Conservation (phyloP, 2,329 filamentous ascomycete genomes). For the Ascochyta rabiei region DNA sequence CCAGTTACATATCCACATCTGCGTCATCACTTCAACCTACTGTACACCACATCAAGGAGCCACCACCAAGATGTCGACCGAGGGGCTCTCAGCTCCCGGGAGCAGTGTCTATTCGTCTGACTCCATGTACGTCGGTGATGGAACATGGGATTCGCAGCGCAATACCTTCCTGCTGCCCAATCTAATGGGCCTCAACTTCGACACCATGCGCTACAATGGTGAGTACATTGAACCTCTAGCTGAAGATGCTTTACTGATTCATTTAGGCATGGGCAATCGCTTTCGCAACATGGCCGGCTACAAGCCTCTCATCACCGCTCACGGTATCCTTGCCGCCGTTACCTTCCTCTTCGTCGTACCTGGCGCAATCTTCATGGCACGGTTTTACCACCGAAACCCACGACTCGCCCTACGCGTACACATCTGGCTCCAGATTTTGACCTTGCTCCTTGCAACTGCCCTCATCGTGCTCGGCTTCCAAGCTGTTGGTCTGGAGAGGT, state of each 20-base stretch:
- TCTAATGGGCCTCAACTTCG: slow-evolving; percentile 75
- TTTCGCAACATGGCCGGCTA: slow-evolving; percentile 74
- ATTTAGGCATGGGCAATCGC: slow-evolving; percentile 81
- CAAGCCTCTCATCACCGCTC: slow-evolving; percentile 70
- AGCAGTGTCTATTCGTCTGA: slow-evolving; percentile 74
- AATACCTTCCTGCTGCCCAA: slow-evolving; percentile 82
- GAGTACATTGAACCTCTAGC: slow-evolving; percentile 16
- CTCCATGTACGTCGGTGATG: slow-evolving; percentile 79
- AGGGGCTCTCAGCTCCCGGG: slow-evolving; percentile 69
- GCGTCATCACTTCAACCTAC: slow-evolving; percentile 11
- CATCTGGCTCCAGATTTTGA: slow-evolving; percentile 74
- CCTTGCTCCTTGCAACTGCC: slow-evolving; percentile 70
- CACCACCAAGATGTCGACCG: slow-evolving; percentile 32
- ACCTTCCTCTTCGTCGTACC: slow-evolving; percentile 78
- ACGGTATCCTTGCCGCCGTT: slow-evolving; percentile 73
- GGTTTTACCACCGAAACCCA: slow-evolving; percentile 70
- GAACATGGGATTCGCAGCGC: slow-evolving; percentile 79
- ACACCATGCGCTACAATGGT: slow-evolving; percentile 87
- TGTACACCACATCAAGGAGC: neutral
- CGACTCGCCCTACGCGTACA: slow-evolving; percentile 71
- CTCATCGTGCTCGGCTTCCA: slow-evolving; percentile 78
- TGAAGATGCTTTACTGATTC: slow-evolving; percentile 18
- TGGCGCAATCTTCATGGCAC: slow-evolving; percentile 72
- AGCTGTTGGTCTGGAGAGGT: slow-evolving; percentile 74
- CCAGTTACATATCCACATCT: slow-evolving; percentile 14